These are phyloP conservation scores for Flaveria sonorensis DNA, from an alignment of 129 eudicot species.

Conservation along the genomic window DNA sequence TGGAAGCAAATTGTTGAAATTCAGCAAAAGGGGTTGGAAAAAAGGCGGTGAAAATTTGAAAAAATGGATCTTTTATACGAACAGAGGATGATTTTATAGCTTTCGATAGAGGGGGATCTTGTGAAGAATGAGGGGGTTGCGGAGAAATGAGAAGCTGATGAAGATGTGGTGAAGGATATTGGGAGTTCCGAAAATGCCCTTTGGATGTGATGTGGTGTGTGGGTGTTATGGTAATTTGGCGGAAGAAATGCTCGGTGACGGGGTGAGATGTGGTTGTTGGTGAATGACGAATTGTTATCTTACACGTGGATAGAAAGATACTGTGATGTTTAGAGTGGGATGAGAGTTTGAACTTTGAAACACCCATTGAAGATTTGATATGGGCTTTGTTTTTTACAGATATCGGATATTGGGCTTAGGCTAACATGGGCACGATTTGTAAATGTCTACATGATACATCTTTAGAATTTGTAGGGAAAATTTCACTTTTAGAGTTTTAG, in stretches of 20 bases:
- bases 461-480: no score
- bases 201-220: background rate
- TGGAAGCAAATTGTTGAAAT: background rate
- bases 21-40: conserved; percentile 14
- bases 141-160: conserved; percentile 35
- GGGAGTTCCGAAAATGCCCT: conserved; percentile 24
- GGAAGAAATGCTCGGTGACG: background rate
- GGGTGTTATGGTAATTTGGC: conserved; percentile 21
- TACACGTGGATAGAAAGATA: conserved; percentile 6
- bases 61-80: conserved; percentile 29
- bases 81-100: conserved; percentile 29
- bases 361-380: background rate
- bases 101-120: conserved; percentile 29
- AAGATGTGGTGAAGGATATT: conserved; percentile 36
- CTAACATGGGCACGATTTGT: background rate
- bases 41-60: conserved; percentile 32
- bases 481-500: no score
- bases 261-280: conserved; percentile 5
- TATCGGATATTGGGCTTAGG: background rate
- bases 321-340: background rate
- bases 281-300: conserved; percentile 9
- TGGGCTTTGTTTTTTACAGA: no score
- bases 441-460: no score
- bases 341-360: background rate
- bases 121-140: conserved; percentile 25